phyloP scores from a whole-genome alignment of 768 basidiomycete genomes.

The Inosperma sp. region DNA sequence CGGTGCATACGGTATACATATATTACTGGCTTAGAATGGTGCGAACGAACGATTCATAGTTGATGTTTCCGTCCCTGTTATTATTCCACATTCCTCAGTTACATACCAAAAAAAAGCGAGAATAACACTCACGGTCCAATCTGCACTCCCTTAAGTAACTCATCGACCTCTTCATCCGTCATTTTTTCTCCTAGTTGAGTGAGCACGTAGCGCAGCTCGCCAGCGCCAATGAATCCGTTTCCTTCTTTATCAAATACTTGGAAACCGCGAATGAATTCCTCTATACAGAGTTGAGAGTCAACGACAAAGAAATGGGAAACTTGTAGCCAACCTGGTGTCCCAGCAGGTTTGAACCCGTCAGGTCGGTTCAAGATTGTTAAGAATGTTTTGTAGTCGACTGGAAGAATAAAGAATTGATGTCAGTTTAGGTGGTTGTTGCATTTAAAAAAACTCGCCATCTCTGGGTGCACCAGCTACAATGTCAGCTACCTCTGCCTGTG shows the following conservation, averaged over 20 bases:
- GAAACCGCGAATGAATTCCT: conserved; percentile 99
- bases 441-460: conserved; percentile 50
- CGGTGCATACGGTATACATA: no score
- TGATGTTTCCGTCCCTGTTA: conserved; percentile 88
- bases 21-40: conserved; percentile 88
- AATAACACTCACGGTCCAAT: conserved; percentile 68
- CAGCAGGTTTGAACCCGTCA: conserved; percentile 96
- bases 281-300: conserved; percentile 36
- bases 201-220: conserved; percentile 87
- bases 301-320: background rate
- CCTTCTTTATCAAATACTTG: conserved; percentile 98
- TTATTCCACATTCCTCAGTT: conserved; percentile 4
- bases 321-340: conserved; percentile 74
- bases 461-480: conserved; percentile 68
- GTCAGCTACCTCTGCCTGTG: conserved; percentile 92
- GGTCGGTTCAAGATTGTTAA: conserved; percentile 88
- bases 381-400: conserved; percentile 93
- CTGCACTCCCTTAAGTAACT: conserved; percentile 93
- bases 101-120: conserved; percentile 12
- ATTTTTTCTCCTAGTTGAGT: conserved; percentile 99
- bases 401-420: background rate
- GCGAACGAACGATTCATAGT: conserved; percentile 95
- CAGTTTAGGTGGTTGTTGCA: background rate
- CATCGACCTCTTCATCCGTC: conserved; percentile 96
- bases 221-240: conserved; percentile 87